Percentiles rank a stretch among this genome's conserved stretches.
These are phyloP conservation scores for Vigna mungo DNA, from an alignment of 306 rosid genomes.

Conservation along the genomic window DNA sequence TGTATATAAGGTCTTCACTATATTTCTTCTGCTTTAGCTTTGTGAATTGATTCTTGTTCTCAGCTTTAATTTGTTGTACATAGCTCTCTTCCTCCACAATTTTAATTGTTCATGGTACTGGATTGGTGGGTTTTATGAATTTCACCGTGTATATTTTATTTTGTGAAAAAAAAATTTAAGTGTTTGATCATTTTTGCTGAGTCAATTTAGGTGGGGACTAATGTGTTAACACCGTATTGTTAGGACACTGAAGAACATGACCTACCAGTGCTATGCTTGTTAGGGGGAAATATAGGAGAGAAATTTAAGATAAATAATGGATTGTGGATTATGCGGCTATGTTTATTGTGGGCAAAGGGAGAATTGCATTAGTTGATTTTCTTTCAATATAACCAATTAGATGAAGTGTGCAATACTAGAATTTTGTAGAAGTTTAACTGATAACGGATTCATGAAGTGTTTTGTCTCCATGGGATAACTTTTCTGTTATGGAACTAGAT, in stretches of 20 bases:
- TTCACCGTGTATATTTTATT: conserved; percentile 1
- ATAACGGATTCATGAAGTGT: neutral
- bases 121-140: neutral
- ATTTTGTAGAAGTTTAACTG: neutral
- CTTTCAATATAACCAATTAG: neutral
- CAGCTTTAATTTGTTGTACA: conserved; percentile 42
- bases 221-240: neutral
- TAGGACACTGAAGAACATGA: conserved; percentile 5
- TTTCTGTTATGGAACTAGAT: conserved; percentile 24
- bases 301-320: neutral
- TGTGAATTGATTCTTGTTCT: neutral
- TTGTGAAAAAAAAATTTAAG: neutral
- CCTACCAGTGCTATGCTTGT: neutral
- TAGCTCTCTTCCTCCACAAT: conserved; percentile 4
- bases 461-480: conserved; percentile 1
- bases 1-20: conserved; percentile 52
- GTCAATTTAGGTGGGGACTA: conserved; percentile 26
- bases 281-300: conserved; percentile 4
- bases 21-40: conserved; percentile 41
- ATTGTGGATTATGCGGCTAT: neutral
- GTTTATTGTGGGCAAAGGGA: neutral
- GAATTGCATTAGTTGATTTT: conserved; percentile 6
- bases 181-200: conserved; percentile 5
- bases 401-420: conserved; percentile 8
- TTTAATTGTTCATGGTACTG: conserved; percentile 21